Percentiles rank a stretch among this genome's conserved stretches.
These are phyloP conservation scores for Auricularia heimuer DNA, from an alignment of 768 basidiomycete species.

Conservation along the genomic window DNA sequence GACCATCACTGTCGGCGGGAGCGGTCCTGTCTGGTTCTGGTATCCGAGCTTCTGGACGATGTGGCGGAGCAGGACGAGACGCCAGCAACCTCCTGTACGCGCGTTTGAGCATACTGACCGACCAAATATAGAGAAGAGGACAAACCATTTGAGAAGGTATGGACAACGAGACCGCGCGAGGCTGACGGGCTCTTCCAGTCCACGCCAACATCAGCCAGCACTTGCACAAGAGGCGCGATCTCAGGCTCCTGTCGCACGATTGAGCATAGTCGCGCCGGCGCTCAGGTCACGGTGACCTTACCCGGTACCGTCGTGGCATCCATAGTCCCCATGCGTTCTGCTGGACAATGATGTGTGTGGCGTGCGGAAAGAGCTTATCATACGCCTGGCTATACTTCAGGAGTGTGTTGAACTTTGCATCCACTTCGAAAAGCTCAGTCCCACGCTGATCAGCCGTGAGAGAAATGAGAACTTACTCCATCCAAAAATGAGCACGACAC, in stretches of 20 bases:
- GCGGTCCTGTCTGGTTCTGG: not conserved
- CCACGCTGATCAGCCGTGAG: not conserved
- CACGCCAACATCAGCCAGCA: not conserved
- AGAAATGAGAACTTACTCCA: not conserved
- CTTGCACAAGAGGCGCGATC: not conserved
- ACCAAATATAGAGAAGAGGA: not conserved
- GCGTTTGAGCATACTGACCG: not conserved
- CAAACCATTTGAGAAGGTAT: not conserved
- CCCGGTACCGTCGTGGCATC: not conserved
- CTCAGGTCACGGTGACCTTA: not conserved
- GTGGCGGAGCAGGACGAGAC: not conserved
- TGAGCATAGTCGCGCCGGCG: not conserved
- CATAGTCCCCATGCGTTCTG: not conserved
- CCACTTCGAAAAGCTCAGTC: not conserved
- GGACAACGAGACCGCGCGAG: not conserved
- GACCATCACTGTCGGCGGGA: not conserved
- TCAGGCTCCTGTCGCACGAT: not conserved
- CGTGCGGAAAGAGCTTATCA: not conserved
- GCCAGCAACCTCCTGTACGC: not conserved
- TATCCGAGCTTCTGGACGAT: not conserved
- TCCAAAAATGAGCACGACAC: not conserved
- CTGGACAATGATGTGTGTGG: not conserved
- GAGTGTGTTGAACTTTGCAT: not conserved
- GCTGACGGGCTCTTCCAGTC: not conserved
- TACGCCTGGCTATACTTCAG: not conserved